Evolutionary conservation across 2,329 filamentous ascomycete species (phyloP).

Genomic region (Lachnellula occidentalis): DNA sequence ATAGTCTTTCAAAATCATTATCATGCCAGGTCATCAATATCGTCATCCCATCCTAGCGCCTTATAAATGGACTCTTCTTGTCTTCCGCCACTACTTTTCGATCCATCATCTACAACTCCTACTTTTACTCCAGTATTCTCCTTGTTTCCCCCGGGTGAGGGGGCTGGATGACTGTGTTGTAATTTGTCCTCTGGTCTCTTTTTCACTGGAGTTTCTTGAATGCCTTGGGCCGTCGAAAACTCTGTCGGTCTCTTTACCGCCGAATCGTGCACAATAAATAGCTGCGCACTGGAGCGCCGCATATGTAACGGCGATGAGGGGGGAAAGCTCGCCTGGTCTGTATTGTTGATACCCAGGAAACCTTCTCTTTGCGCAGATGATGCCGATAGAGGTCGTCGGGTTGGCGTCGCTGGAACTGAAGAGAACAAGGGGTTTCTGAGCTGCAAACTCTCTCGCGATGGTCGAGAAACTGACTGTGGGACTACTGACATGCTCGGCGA

Average conservation of each 20-base stretch:
- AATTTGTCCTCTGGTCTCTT: conserved; percentile 8
- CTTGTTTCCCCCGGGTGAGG: conserved; percentile 13
- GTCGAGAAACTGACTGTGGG: conserved; percentile 22
- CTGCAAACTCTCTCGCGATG: conserved; percentile 6
- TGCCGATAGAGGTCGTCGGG: conserved; percentile 15
- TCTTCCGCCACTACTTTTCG: background rate
- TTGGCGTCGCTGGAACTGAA: conserved; percentile 29
- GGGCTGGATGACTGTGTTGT: conserved; percentile 17
- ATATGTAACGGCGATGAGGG: conserved; percentile 25
- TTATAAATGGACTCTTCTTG: conserved; percentile 31
- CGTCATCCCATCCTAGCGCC: conserved; percentile 34
- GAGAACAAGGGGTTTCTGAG: conserved; percentile 17
- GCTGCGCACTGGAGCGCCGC: conserved; percentile 23
- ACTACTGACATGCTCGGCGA: conserved; percentile 25
- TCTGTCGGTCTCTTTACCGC: conserved; percentile 8
- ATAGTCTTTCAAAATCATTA: conserved; percentile 1
- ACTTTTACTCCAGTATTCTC: conserved; percentile 14
- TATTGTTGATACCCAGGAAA: background rate
- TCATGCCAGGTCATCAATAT: conserved; percentile 28
- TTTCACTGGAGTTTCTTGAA: conserved; percentile 27
- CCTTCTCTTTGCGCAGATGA: background rate
- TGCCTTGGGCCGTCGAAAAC: conserved; percentile 6
- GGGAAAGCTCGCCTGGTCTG: conserved; percentile 4
- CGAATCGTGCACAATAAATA: conserved; percentile 25
- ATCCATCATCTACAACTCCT: background rate